phyloP scores from a whole-genome alignment of 805 yeast species.

The Priceomyces melissophilus region DNA sequence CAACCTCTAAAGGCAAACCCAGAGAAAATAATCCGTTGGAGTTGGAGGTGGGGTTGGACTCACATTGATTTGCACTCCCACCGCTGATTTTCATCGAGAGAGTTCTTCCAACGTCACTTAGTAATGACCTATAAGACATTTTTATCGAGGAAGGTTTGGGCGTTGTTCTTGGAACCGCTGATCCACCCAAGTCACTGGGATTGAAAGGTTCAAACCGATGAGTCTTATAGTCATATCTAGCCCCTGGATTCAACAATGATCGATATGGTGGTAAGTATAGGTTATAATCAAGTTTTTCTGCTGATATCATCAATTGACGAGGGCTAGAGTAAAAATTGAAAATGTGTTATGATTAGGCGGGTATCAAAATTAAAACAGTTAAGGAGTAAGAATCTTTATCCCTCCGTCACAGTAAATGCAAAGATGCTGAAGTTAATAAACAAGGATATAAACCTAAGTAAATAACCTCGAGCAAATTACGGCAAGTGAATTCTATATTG shows the following conservation, averaged over 20 bases:
- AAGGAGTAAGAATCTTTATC: too few species aligned
- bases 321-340: too few species aligned
- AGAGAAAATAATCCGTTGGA: slow-evolving; percentile 14
- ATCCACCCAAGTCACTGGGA: slow-evolving; percentile 26
- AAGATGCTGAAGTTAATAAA: too few species aligned
- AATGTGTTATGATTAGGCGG: too few species aligned
- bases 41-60: slow-evolving; percentile 5
- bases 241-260: slow-evolving; percentile 47
- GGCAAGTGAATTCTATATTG: too few species aligned
- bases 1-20: slow-evolving; percentile 43
- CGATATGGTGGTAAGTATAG: slow-evolving; percentile 50
- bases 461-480: too few species aligned
- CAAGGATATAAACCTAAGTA: too few species aligned
- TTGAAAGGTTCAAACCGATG: slow-evolving; percentile 40
- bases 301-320: slow-evolving; percentile 4
- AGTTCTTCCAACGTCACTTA: slow-evolving; percentile 47
- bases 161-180: neutral
- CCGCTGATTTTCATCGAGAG: slow-evolving; percentile 21
- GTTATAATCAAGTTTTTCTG: slow-evolving; percentile 19
- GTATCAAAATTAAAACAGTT: too few species aligned
- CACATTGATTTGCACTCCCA: slow-evolving; percentile 10
- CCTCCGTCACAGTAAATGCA: too few species aligned
- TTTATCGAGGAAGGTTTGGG: slow-evolving; percentile 19
- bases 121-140: slow-evolving; percentile 47
- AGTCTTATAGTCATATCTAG: slow-evolving; percentile 48